phyloP scores from a whole-genome alignment of 768 basidiomycete species.

The Lyophyllum atratum region DNA sequence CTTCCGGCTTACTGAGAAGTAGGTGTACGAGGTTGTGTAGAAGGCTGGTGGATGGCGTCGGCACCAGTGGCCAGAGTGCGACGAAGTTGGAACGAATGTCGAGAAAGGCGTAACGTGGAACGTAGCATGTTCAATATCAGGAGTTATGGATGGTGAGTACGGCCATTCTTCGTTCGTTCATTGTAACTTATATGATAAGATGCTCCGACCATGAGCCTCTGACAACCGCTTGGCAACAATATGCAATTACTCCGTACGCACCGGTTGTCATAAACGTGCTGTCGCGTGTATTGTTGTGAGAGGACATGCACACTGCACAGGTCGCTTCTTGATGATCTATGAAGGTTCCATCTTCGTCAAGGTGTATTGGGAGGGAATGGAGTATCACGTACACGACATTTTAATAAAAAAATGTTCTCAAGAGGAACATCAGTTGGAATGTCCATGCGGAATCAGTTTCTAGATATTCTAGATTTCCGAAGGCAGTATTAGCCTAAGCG shows the following conservation, averaged over 20 bases:
- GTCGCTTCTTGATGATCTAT: not conserved
- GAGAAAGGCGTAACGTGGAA: not conserved
- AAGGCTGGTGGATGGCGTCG: not conserved
- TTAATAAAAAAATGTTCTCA: not conserved
- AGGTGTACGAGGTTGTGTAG: not conserved
- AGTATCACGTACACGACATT: not conserved
- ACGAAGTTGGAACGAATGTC: not conserved
- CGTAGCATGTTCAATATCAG: not conserved
- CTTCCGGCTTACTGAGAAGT: not conserved
- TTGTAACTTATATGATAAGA: not conserved
- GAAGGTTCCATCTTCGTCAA: not conserved
- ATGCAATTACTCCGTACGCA: not conserved
- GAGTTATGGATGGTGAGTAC: not conserved
- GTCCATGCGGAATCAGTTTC: not conserved
- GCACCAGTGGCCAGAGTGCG: constrained; percentile 1
- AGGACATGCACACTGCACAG: not conserved
- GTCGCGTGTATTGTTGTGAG: not conserved
- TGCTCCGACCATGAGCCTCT: not conserved
- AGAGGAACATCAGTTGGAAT: not conserved
- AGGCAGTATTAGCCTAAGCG: not conserved
- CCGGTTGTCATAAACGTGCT: not conserved
- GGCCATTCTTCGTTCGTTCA: not conserved
- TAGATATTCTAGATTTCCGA: not conserved
- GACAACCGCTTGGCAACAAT: not conserved
- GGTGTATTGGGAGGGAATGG: not conserved